Conservation (phyloP, 768 basidiomycete species). For the Agaricus subrufescens region DNA sequence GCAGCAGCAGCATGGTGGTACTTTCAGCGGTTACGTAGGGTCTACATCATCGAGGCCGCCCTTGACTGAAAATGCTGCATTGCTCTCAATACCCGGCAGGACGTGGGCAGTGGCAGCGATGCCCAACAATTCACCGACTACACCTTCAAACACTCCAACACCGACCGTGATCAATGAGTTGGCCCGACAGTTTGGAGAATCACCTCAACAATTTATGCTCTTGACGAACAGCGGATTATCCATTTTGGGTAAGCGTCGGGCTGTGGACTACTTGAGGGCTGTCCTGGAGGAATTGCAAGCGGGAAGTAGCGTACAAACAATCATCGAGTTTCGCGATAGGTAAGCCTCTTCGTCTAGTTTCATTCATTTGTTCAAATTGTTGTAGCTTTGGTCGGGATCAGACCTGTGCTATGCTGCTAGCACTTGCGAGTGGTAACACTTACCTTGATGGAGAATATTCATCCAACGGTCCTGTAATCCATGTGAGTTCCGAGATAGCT, state of each 20-base stretch:
- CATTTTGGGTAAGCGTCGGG: constrained; percentile 74
- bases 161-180: constrained; percentile 74
- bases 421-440: constrained; percentile 79
- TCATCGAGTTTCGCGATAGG: constrained; percentile 82
- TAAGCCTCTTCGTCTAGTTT: constrained; percentile 20
- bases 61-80: constrained; percentile 70
- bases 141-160: constrained; percentile 37
- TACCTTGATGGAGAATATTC: constrained; percentile 62
- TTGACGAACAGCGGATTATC: constrained; percentile 84
- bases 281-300: constrained; percentile 80
- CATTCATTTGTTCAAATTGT: constrained; percentile 3
- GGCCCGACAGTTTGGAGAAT: constrained; percentile 73
- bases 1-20: constrained; percentile 35
- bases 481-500: constrained; percentile 56
- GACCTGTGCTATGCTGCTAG: constrained; percentile 87
- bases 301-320: constrained; percentile 71
- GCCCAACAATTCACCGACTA: constrained; percentile 23
- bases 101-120: constrained; percentile 81
- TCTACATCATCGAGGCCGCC: constrained; percentile 45
- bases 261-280: constrained; percentile 79
- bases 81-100: constrained; percentile 75
- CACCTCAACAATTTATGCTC: constrained; percentile 77
- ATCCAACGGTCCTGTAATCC: constrained; percentile 39
- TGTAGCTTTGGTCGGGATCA: constrained; percentile 86
- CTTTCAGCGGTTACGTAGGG: constrained; percentile 30